A percentile compares a stretch with the other conserved stretches of the same genome.
Conservation (phyloP, 2,329 filamentous ascomycete genomes). For the Cladophialophora chaetospira region DNA sequence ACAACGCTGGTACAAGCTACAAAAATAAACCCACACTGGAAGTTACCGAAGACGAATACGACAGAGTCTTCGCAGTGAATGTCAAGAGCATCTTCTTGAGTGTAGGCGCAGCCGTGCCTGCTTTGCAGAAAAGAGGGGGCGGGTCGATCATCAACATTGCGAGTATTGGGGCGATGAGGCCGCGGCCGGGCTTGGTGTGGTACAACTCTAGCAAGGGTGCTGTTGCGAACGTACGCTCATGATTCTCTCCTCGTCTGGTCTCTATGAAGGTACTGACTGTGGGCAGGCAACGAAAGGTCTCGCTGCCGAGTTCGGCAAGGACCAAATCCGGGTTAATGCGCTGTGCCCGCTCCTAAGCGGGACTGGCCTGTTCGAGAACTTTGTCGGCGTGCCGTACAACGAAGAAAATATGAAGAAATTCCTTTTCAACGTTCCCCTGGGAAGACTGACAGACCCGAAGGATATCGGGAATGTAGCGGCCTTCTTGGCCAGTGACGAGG, state of each 20-base stretch:
- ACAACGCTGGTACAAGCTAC: constrained; percentile 33
- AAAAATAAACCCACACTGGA: constrained; percentile 41
- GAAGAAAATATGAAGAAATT: constrained; percentile 49
- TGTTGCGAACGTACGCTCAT: constrained; percentile 44
- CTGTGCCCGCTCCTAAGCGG: constrained; percentile 66
- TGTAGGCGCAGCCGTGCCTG: constrained; percentile 39
- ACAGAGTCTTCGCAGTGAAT: constrained; percentile 48
- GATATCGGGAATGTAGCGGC: constrained; percentile 72
- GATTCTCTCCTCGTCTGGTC: not conserved
- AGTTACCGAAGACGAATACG: constrained; percentile 46
- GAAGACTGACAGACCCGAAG: constrained; percentile 46
- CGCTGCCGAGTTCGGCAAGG: constrained; percentile 51
- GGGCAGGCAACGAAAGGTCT: constrained; percentile 58
- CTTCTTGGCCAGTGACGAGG: constrained; percentile 67
- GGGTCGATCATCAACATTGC: constrained; percentile 50
- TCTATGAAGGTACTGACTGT: not conserved
- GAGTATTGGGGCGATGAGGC: constrained; percentile 46
- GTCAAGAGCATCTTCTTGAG: constrained; percentile 47
- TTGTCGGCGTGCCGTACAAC: constrained; percentile 46
- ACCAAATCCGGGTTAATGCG: constrained; percentile 54
- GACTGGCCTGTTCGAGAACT: constrained; percentile 60
- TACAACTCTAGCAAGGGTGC: constrained; percentile 50
- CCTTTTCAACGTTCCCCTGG: constrained; percentile 48
- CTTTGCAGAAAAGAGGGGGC: constrained; percentile 44
- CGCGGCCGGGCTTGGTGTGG: constrained; percentile 48